phyloP scores from a whole-genome alignment of 164 flowering plant genomes.

The Aristolochia californica region DNA sequence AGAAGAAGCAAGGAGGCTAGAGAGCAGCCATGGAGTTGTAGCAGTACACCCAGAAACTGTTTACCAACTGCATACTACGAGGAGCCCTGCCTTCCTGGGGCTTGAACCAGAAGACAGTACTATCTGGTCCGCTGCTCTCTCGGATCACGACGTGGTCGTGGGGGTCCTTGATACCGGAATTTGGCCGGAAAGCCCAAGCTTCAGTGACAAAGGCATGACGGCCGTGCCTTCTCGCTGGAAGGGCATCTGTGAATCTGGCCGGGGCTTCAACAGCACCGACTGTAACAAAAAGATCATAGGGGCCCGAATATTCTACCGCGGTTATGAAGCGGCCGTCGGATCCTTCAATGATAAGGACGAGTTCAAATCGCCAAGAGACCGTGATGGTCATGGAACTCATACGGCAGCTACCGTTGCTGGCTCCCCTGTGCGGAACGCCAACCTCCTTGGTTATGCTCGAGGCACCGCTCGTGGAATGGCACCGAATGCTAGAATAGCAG shows the following conservation, averaged over 20 bases:
- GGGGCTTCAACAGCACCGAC: slow-evolving; percentile 28
- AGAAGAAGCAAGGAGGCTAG: slow-evolving; percentile 45
- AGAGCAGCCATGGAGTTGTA: slow-evolving; percentile 42
- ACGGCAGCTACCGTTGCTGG: slow-evolving; percentile 87
- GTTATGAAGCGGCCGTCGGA: slow-evolving; percentile 67
- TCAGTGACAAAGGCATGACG: slow-evolving; percentile 53
- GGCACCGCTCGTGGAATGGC: slow-evolving; percentile 91
- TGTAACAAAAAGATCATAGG: slow-evolving; percentile 76
- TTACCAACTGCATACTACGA: slow-evolving; percentile 74
- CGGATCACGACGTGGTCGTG: slow-evolving; percentile 52
- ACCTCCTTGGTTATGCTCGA: slow-evolving; percentile 58
- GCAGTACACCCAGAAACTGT: slow-evolving; percentile 43
- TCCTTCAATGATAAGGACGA: slow-evolving; percentile 47
- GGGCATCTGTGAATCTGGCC: slow-evolving; percentile 48
- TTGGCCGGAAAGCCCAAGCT: slow-evolving; percentile 82
- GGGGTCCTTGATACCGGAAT: slow-evolving; percentile 88
- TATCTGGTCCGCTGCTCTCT: slow-evolving; percentile 24
- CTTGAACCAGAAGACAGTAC: slow-evolving; percentile 29
- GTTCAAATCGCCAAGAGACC: slow-evolving; percentile 72
- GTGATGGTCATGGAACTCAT: slow-evolving; percentile 93
- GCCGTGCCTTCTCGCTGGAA: slow-evolving; percentile 54
- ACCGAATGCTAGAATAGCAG: slow-evolving; percentile 59
- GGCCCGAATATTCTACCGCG: slow-evolving; percentile 59
- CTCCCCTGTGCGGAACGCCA: slow-evolving; percentile 53
- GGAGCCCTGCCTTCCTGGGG: slow-evolving; percentile 78